Conservation (phyloP, 192 early-diverging fungal species). For the Chytriomyces confervae region DNA sequence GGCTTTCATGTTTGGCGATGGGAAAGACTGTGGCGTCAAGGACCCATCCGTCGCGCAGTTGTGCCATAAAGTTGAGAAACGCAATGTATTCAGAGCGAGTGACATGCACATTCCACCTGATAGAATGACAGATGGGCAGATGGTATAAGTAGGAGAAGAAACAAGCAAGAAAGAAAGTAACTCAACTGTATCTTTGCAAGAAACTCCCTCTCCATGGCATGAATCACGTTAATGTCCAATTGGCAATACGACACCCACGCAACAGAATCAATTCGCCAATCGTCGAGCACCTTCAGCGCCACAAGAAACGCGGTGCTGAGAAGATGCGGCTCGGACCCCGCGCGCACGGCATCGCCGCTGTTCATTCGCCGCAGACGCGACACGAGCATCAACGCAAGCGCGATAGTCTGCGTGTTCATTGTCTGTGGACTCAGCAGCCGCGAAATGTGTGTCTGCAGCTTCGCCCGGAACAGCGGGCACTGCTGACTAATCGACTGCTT, state of each 20-base stretch:
- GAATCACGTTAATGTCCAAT: conserved; percentile 2
- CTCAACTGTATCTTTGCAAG: conserved; percentile 26
- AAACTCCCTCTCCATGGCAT: conserved; percentile 42
- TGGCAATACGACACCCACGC: conserved; percentile 33
- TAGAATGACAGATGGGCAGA: background rate
- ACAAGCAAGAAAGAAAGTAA: background rate
- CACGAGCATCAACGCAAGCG: conserved; percentile 30
- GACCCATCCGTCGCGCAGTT: background rate
- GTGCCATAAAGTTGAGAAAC: background rate
- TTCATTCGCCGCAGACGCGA: conserved; percentile 28
- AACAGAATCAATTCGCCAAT: conserved; percentile 30
- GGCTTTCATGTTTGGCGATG: background rate
- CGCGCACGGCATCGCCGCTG: conserved; percentile 15
- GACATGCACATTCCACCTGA: conserved; percentile 7
- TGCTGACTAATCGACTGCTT: background rate
- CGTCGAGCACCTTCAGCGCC: conserved; percentile 35
- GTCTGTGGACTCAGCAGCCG: conserved; percentile 21
- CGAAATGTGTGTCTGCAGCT: conserved; percentile 15
- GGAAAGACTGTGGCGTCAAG: background rate
- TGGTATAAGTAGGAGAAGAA: background rate
- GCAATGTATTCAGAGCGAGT: background rate
- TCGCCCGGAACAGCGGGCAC: background rate
- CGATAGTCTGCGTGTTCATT: conserved; percentile 13
- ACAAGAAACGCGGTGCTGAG: conserved; percentile 25
- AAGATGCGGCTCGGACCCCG: conserved; percentile 29